Evolutionary conservation across 768 basidiomycete species (phyloP), one percentile per base, ranked within the genome.

Genomic region (Sarcomyxa edulis): DNA sequence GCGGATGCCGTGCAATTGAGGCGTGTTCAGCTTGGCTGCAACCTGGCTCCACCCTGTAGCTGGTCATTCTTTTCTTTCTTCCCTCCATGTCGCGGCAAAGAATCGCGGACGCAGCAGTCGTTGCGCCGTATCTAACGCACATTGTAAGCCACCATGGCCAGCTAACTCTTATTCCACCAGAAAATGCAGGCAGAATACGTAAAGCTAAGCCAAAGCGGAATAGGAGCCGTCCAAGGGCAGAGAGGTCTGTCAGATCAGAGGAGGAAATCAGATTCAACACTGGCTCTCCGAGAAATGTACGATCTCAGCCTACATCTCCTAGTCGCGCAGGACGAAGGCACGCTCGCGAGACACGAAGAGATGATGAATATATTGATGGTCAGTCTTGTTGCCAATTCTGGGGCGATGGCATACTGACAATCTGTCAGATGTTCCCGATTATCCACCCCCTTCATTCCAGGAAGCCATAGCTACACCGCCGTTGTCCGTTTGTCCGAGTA

Each of bases 381-480:
- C 32, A 22, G 39, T 30, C 16, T 26, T 44, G 20, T 28, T 12
- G 30, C 35, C 12, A 42, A 21, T 40, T 29, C 16, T 27, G 12
- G n/a, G n/a, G n/a, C n/a, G n/a, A n/a, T n/a, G n/a, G n/a, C 28
- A 14, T 20, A 4, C 18, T 26, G 33, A 40, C 32, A 21, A 48
- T 47, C 32, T 27, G 42, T 51, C 49, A 69, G 56, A 59, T 49
- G 56, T 66, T 32, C 74, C 78, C 19, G 73, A 84, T 52, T 83
- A 82, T 51, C 82, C 81, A 6, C 86, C 86, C 9, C 85, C 86
- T 19, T 76, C 83, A 9, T 84, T 86, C 48, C 76, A 78, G 44
- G 85, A 88, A 57, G 81, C 81, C 4, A 76, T 72, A 25, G 69
- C 66, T 7, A 66, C 69, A 10, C 65, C 69, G 5, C 52, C 72